A percentile compares a stretch with the other conserved stretches of the same genome.
phyloP scores from a whole-genome alignment of 2,329 filamentous ascomycete genomes.

The Ascocoryne sarcoides region DNA sequence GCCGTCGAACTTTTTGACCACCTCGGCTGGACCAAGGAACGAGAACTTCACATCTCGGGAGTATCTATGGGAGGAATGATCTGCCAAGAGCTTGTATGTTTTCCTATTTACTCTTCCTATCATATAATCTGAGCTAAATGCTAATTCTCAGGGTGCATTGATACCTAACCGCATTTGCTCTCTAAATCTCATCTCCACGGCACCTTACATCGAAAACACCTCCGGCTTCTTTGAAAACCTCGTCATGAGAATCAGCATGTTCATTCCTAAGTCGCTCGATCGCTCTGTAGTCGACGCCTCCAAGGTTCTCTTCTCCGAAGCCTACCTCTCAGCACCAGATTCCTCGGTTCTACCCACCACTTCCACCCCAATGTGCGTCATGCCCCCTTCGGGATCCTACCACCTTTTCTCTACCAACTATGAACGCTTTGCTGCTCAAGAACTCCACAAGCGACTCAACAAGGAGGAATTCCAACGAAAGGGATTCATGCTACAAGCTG shows the following conservation, averaged over 20 bases:
- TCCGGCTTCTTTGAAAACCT: constrained; percentile 58
- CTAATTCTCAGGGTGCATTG: constrained; percentile 27
- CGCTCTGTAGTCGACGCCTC: constrained; percentile 56
- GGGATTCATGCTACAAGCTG: constrained; percentile 68
- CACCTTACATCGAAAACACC: constrained; percentile 52
- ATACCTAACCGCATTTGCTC: constrained; percentile 44
- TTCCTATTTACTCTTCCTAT: not conserved
- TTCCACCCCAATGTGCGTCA: constrained; percentile 31
- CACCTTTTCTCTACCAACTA: constrained; percentile 63
- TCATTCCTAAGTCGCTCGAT: constrained; percentile 64
- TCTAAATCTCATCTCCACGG: constrained; percentile 53
- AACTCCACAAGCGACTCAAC: constrained; percentile 62
- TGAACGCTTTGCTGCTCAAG: constrained; percentile 73
- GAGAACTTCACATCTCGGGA: constrained; percentile 61
- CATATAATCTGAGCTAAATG: too few relatives aligned
- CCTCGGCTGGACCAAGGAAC: constrained; percentile 55
- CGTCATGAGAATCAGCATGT: constrained; percentile 42
- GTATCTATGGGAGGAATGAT: constrained; percentile 91
- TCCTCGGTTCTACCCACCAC: constrained; percentile 40
- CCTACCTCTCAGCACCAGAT: constrained; percentile 57
- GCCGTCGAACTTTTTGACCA: constrained; percentile 60
- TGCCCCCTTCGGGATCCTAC: constrained; percentile 33
- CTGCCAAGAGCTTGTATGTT: constrained; percentile 63
- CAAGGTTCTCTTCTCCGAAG: constrained; percentile 53
- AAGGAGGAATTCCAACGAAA: constrained; percentile 49